phyloP scores from a whole-genome alignment of 2,329 filamentous ascomycete species.

The Raffaelea ambrosiae region DNA sequence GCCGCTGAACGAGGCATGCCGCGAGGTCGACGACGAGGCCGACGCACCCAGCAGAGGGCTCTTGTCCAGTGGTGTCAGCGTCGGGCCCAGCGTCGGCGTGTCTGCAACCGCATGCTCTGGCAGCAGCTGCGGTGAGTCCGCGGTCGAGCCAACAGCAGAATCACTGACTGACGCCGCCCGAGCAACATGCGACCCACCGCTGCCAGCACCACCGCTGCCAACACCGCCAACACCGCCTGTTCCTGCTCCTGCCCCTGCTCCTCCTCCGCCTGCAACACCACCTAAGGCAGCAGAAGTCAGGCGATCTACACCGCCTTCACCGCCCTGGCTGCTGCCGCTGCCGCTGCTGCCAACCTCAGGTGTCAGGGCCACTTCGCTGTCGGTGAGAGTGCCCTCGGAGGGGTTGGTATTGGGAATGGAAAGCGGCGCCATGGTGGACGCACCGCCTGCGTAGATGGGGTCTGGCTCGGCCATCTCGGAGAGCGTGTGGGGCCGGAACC shows the following conservation, averaged over 20 bases:
- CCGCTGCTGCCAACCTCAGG: conserved; percentile 28
- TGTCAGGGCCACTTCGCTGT: conserved; percentile 33
- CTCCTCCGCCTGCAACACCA: too few species aligned
- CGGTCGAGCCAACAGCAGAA: conserved; percentile 3
- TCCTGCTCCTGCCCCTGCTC: too few species aligned
- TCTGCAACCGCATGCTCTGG: conserved; percentile 35
- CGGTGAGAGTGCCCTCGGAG: conserved; percentile 29
- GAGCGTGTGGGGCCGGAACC: conserved; percentile 25
- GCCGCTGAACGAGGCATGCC: conserved; percentile 73
- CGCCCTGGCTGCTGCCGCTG: background rate
- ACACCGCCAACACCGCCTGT: background rate
- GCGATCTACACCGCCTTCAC: too few species aligned
- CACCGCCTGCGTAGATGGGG: background rate
- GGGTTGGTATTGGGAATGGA: background rate
- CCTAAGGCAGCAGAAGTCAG: too few species aligned
- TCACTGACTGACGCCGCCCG: too few species aligned
- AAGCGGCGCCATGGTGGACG: background rate
- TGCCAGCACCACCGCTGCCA: background rate
- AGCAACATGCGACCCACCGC: background rate
- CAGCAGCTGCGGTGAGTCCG: conserved; percentile 36
- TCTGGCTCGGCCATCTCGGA: conserved; percentile 35
- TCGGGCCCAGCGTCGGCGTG: conserved; percentile 42
- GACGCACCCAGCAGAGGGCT: conserved; percentile 10
- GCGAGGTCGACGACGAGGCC: conserved; percentile 55
- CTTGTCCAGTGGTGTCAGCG: conserved; percentile 7